Evolutionary conservation across 805 yeast species (phyloP).

Genomic region (Candida fluviatilis): DNA sequence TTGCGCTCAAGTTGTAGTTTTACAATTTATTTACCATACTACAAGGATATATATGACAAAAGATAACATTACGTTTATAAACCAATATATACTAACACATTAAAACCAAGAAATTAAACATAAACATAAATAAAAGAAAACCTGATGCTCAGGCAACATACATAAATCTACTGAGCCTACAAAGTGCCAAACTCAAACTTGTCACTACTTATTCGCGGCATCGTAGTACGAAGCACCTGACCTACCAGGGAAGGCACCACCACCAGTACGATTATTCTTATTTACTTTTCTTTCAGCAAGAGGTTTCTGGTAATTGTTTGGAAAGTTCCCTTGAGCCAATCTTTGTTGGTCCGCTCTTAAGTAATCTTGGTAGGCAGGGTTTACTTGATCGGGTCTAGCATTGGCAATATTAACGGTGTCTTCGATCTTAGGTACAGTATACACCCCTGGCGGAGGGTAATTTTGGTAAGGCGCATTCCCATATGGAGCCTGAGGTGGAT

Average conservation of each 20-base stretch:
- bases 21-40: too few species aligned
- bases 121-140: too few species aligned
- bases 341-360: slow-evolving; percentile 28
- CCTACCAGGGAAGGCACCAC: slow-evolving; percentile 35
- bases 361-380: slow-evolving; percentile 35
- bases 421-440: slow-evolving; percentile 1
- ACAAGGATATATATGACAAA: too few species aligned
- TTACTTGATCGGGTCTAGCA: slow-evolving; percentile 32
- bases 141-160: too few species aligned
- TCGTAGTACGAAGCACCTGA: slow-evolving; percentile 32
- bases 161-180: too few species aligned
- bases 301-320: slow-evolving; percentile 34
- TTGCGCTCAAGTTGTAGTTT: too few species aligned
- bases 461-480: slow-evolving; percentile 9
- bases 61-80: too few species aligned
- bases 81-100: too few species aligned
- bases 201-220: slow-evolving; percentile 25
- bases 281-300: slow-evolving; percentile 22
- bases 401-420: slow-evolving; percentile 30
- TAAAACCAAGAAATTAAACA: too few species aligned
- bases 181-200: neutral
- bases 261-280: slow-evolving; percentile 18
- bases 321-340: slow-evolving; percentile 27
- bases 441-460: neutral
- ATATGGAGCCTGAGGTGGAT: neutral